Conservation (phyloP, 495 filamentous ascomycete genomes). For the Aspergillus sclerotiicarbonarius region DNA sequence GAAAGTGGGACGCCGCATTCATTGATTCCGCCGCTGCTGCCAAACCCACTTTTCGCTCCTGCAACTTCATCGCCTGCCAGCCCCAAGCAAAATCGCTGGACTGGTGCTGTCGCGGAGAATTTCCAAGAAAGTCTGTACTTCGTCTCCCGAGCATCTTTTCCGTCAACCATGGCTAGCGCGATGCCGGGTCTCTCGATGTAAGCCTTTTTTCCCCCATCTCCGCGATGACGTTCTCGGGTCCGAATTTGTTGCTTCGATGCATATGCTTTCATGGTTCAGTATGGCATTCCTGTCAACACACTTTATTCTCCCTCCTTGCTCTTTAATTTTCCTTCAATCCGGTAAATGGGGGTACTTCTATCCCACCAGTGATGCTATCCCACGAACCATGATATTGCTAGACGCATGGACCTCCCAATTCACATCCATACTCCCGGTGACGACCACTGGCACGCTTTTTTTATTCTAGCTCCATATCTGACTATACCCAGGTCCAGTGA, state of each 20-base stretch:
- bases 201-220: not conserved
- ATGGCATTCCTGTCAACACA: not conserved
- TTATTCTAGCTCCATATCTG: too few species aligned
- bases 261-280: not conserved
- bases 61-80: constrained; percentile 3
- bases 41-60: not conserved
- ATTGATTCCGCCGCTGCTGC: not conserved
- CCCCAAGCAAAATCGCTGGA: not conserved
- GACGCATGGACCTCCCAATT: too few species aligned
- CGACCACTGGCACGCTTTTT: too few species aligned
- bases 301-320: constrained; percentile 11
- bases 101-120: not conserved
- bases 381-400: too few species aligned
- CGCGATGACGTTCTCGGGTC: not conserved
- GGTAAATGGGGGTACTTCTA: too few species aligned
- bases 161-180: not conserved
- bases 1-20: constrained; percentile 16
- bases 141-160: not conserved
- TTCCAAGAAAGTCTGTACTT: not conserved
- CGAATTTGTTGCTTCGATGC: not conserved
- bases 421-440: too few species aligned
- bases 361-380: too few species aligned
- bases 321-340: not conserved
- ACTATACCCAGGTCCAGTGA: too few species aligned
- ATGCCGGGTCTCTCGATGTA: not conserved